Evolutionary conservation across 2,329 filamentous ascomycete species (phyloP), one percentile per base, ranked within the genome.

Genomic region (Elsinoe fawcettii): DNA sequence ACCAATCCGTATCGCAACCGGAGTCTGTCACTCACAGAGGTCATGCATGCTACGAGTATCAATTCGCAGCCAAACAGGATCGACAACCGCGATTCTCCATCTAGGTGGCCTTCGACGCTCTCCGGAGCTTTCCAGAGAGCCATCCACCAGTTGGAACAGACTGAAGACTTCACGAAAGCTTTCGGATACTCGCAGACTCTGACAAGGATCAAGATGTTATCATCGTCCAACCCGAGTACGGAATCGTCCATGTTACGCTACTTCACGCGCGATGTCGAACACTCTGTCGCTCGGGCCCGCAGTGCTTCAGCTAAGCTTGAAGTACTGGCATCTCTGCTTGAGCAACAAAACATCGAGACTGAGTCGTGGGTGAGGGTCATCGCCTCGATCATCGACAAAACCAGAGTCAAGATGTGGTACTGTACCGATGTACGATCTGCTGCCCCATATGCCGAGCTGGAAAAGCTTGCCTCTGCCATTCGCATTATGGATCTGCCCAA

Each of bases 391-490:
- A 22, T 93, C 36, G 82, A 85, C 58, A 84, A 86, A 20, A 78
- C 96, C 37, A 83, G 93, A 41, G 88, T 96, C 69, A 97, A 97
- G 77, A 96, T 97, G 88, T 99, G 93, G 93, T 99, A 95, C 69
- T 88, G 93, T 60, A 92, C 88, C 1, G 90, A 96, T 69, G 91
- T 97, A 25, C 86, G 89, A 61, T 91, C 92, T 65, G 96, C 93
- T 3, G 87, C 85, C 51, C 83, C 85, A 8, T 97, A 96, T 66
- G 88, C 93, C 60, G 87, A 95, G 63, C 90, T 89, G 37, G 85
- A 86, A 59, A 89, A 92, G 62, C 86, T 97, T 47, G 88, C 90
- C 5, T 81, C 88, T 59, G 93, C 92, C 3, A 75, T 99, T 51
- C 95, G 93, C 71, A 90, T 87, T 6, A 97, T 99, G 93, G 87